phyloP scores from a whole-genome alignment of 345 rosid genomes.

The Anacardium occidentale region DNA sequence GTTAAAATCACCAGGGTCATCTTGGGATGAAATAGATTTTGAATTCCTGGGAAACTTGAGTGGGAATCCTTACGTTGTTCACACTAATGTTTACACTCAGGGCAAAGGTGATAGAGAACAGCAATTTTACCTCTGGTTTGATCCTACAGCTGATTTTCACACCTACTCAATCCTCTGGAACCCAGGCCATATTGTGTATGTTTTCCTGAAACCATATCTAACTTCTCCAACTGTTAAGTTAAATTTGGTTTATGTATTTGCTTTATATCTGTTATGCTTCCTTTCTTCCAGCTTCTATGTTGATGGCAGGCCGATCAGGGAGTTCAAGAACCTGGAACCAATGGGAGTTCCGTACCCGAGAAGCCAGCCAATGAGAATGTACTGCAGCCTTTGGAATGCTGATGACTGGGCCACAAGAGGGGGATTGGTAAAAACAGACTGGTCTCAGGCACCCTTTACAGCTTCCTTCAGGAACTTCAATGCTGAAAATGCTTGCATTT shows the following conservation, averaged over 20 bases:
- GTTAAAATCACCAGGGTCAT: constrained; percentile 54
- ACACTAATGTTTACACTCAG: constrained; percentile 62
- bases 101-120: constrained; percentile 75
- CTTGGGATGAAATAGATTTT: constrained; percentile 73
- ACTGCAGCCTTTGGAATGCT: constrained; percentile 64
- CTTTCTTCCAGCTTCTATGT: constrained; percentile 39
- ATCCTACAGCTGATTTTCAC: constrained; percentile 66
- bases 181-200: constrained; percentile 54
- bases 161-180: constrained; percentile 75
- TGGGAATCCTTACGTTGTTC: constrained; percentile 62
- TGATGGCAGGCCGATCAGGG: constrained; percentile 49
- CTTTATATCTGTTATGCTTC: not conserved
- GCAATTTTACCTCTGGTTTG: constrained; percentile 72
- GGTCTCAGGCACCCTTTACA: constrained; percentile 49
- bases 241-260: not conserved
- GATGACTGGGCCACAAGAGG: constrained; percentile 73
- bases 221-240: not conserved
- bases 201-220: not conserved
- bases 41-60: constrained; percentile 75
- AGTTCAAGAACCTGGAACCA: constrained; percentile 56
- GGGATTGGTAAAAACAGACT: constrained; percentile 59
- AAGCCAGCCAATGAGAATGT: constrained; percentile 57
- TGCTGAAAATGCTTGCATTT: constrained; percentile 36
- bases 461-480: constrained; percentile 45
- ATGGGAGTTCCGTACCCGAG: constrained; percentile 48